These are phyloP conservation scores for Periglandula ipomoeae DNA, from an alignment of 2,329 filamentous ascomycete genomes.

Conservation along the genomic window DNA sequence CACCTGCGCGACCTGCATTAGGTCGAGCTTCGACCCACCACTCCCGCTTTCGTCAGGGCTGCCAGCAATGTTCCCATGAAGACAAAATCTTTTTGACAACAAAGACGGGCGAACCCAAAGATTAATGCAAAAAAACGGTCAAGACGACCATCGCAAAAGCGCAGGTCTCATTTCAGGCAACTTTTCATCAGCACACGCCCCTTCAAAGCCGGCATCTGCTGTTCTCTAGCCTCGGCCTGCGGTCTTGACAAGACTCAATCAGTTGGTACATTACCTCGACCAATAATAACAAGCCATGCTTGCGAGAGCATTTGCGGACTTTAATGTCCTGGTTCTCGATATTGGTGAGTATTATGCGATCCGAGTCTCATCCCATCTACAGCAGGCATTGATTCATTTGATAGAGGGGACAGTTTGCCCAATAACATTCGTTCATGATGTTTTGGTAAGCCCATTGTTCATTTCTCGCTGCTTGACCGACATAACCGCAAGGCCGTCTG, in stretches of 20 bases:
- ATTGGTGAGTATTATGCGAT: constrained; percentile 23
- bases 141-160: not conserved
- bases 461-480: not conserved
- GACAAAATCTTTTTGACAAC: not conserved
- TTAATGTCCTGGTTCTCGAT: constrained; percentile 26
- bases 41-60: not conserved
- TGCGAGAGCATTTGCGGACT: constrained; percentile 15
- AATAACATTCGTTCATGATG: constrained; percentile 77
- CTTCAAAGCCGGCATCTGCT: not conserved
- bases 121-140: not conserved
- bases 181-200: not conserved
- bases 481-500: not conserved
- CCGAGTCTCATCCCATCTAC: constrained; percentile 2
- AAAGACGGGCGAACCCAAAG: not conserved
- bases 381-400: constrained; percentile 4
- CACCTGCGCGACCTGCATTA: not conserved
- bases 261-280: not conserved
- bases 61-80: not conserved
- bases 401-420: constrained; percentile 74
- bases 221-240: too few relatives aligned
- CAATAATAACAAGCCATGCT: constrained; percentile 5
- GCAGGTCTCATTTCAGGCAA: not conserved
- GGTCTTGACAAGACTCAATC: too few relatives aligned
- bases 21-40: constrained; percentile 2
- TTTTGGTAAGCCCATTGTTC: constrained; percentile 53